Conservation (phyloP, 306 rosid genomes). For the Prunus padus region DNA sequence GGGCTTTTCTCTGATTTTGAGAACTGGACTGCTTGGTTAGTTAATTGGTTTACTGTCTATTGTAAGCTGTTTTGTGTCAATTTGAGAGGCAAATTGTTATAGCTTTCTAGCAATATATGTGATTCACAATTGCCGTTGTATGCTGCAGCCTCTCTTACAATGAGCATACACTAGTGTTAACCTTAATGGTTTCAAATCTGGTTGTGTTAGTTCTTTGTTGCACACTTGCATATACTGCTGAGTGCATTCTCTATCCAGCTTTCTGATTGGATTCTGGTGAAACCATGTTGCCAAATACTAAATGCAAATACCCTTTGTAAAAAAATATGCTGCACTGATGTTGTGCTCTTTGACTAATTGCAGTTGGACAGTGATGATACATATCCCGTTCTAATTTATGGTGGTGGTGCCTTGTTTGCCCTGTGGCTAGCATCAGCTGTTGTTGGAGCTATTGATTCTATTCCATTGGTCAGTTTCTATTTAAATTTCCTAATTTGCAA, state of each 20-base stretch:
- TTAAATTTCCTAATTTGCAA: neutral
- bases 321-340: neutral
- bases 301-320: neutral
- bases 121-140: neutral
- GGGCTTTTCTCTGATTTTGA: no score
- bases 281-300: neutral
- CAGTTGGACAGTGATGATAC: constrained; percentile 62
- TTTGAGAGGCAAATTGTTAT: no score
- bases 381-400: constrained; percentile 40
- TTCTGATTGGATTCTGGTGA: neutral
- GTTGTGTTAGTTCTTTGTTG: neutral
- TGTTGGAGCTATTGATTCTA: constrained; percentile 75
- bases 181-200: neutral
- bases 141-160: neutral
- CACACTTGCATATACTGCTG: neutral
- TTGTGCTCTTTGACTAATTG: neutral
- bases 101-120: no score
- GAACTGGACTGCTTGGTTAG: no score
- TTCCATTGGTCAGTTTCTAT: constrained; percentile 61
- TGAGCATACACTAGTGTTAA: neutral
- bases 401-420: constrained; percentile 44
- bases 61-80: no score
- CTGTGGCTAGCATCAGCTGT: constrained; percentile 74
- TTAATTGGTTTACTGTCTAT: no score
- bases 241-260: neutral